Percentiles rank a stretch among this genome's conserved stretches.
Conservation (phyloP, 75 land plant genomes). For the Cryptomeria japonica region DNA sequence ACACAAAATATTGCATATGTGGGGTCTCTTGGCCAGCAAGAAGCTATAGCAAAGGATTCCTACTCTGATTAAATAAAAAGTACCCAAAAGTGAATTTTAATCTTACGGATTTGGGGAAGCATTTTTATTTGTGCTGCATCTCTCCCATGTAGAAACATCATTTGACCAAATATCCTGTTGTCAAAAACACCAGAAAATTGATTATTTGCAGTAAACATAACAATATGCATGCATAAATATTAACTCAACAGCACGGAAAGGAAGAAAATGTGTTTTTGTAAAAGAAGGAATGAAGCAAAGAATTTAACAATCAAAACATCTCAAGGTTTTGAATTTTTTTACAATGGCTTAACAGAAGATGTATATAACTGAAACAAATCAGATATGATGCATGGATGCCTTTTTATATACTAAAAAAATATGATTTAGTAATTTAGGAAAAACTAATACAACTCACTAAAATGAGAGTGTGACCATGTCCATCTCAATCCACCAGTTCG, state of each 20-base stretch:
- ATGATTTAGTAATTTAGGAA: background rate
- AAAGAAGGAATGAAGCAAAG: background rate
- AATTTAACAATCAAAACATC: background rate
- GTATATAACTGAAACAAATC: background rate
- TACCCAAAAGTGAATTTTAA: background rate
- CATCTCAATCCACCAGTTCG: background rate
- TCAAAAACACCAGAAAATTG: background rate
- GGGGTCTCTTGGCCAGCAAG: background rate
- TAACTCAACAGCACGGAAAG: background rate
- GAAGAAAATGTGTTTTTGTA: background rate
- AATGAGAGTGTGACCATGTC: background rate
- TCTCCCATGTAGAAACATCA: conserved; percentile 39
- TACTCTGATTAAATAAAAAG: background rate
- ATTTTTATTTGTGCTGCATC: conserved; percentile 29
- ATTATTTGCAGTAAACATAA: background rate
- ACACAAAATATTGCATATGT: background rate
- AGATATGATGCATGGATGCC: background rate
- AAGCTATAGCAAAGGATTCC: background rate
- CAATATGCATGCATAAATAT: background rate
- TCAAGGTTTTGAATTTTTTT: background rate
- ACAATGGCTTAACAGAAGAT: background rate
- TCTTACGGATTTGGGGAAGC: conserved; percentile 69
- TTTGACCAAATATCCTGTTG: conserved; percentile 39
- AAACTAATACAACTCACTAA: background rate
- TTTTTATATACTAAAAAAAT: background rate